Conservation (phyloP, 345 rosid genomes). For the Clarkia xantiana region DNA sequence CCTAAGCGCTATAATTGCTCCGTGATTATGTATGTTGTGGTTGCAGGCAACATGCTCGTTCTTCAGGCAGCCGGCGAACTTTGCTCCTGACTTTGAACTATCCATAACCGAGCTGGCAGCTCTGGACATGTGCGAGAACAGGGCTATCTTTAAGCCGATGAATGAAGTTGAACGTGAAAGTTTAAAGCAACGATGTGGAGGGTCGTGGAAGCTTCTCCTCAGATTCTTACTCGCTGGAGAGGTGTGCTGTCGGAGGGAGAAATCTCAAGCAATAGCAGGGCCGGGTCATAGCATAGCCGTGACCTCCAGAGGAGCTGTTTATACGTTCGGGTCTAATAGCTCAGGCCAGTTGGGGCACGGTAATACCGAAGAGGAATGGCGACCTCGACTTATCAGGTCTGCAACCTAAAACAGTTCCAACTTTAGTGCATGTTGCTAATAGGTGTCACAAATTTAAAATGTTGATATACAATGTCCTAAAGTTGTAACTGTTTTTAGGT, state of each 20-base stretch:
- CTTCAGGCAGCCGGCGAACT: constrained; percentile 84
- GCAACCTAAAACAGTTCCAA: constrained; percentile 5
- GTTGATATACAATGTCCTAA: too few relatives aligned
- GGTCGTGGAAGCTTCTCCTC: constrained; percentile 84
- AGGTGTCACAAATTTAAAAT: too few relatives aligned
- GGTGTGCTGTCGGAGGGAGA: constrained; percentile 75
- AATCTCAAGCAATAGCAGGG: constrained; percentile 83
- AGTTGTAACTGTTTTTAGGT: not conserved
- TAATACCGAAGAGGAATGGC: constrained; percentile 60
- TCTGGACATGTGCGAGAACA: constrained; percentile 68
- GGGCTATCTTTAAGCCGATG: constrained; percentile 68
- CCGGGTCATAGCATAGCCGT: constrained; percentile 84
- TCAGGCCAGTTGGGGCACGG: constrained; percentile 87
- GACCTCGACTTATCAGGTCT: constrained; percentile 79
- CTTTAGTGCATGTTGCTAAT: not conserved
- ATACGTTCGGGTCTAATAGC: constrained; percentile 69
- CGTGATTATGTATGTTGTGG: constrained; percentile 20
- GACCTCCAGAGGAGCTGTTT: constrained; percentile 54
- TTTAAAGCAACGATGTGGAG: constrained; percentile 70
- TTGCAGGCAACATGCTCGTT: constrained; percentile 88
- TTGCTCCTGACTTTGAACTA: constrained; percentile 55
- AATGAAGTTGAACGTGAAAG: constrained; percentile 47
- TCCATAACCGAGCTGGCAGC: constrained; percentile 91
- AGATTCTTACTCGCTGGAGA: constrained; percentile 75
- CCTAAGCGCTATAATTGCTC: too few relatives aligned